Base-by-base conservation (phyloP, 1,139 yeast genomes). In the Saccharomycopsis hybrid region DNA sequence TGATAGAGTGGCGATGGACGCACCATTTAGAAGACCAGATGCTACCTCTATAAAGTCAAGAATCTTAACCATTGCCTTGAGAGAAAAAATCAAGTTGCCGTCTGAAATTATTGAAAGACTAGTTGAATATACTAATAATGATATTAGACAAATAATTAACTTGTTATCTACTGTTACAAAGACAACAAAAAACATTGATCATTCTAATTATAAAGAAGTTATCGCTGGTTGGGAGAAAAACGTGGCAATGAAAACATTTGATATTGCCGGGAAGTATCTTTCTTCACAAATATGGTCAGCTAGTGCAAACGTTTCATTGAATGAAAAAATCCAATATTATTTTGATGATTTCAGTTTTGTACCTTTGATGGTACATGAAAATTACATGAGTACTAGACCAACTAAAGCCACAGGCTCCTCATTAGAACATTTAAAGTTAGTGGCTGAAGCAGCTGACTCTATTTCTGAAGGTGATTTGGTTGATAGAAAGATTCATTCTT, bases 311-410 rank as follows among this genome's bases (percentile, higher is more conserved):
- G 76, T 78, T 56, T 72, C 81, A 4, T 66, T 92, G 56, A 85
- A 84, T 64, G 96, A 89, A 57, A 87, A 89, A 62, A 83, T 92
- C 60, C 92, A 85, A 60, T 73, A 88, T 52, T 94, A 90, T 64
- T 94, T 94, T 69, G 90, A 89, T 65, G 98, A 94, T 65, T 88
- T 88, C 65, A 97, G 90, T 62, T 83, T 94, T 63, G 81, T 95
- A 0, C 98, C 98, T 2, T 72, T 92, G 55, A 92, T 94, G 97
- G 77, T 94, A 46, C 97, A 92, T 63, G 98, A 94, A 64, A 94
- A 94, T 66, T 94, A 94, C 63, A 65, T 88, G 47, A 69, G 68
- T 46, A 82, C 95, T 0, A 68, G 68, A 41, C 94, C 95, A 2
- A 48, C 67, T 2, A 66, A 63, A 31, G 67, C 76, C 38, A 58